phyloP scores from a whole-genome alignment of 106 monocot genomes.

The Hemerocallis citrina region DNA sequence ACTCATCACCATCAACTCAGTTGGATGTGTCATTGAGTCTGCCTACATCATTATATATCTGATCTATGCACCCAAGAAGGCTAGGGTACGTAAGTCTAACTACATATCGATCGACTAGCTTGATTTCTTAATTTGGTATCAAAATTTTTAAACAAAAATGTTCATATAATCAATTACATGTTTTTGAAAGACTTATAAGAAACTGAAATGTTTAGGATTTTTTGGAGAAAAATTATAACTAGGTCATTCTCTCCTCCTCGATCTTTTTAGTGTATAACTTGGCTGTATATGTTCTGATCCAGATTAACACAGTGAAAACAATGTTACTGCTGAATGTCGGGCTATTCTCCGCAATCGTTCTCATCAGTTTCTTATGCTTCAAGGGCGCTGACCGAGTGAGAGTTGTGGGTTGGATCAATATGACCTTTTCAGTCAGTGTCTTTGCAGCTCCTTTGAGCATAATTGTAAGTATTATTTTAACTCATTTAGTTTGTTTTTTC shows the following conservation, averaged over 20 bases:
- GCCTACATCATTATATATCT: constrained; percentile 3
- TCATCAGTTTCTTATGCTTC: constrained; percentile 1
- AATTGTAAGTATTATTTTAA: constrained; percentile 10
- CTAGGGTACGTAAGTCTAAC: background rate
- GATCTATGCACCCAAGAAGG: constrained; percentile 3
- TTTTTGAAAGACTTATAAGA: too few relatives aligned
- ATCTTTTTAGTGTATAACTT: background rate
- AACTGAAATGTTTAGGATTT: too few relatives aligned
- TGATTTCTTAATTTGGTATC: too few relatives aligned
- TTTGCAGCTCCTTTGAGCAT: constrained; percentile 19
- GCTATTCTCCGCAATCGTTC: constrained; percentile 7
- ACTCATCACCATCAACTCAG: constrained; percentile 6
- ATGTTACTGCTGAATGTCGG: constrained; percentile 11
- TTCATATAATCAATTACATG: too few relatives aligned
- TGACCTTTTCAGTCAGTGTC: constrained; percentile 19
- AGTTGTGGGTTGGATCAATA: constrained; percentile 15
- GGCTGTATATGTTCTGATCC: background rate
- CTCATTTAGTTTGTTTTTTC: background rate
- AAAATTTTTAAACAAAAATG: too few relatives aligned
- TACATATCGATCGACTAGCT: too few relatives aligned
- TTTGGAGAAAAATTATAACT: too few relatives aligned
- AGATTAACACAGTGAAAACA: constrained; percentile 10
- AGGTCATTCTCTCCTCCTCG: too few relatives aligned
- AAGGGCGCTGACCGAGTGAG: constrained; percentile 9
- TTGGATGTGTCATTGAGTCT: constrained; percentile 8